These are phyloP conservation scores for Xylariaceae sp. DNA, from an alignment of 2,329 filamentous ascomycete genomes.

Conservation along the genomic window DNA sequence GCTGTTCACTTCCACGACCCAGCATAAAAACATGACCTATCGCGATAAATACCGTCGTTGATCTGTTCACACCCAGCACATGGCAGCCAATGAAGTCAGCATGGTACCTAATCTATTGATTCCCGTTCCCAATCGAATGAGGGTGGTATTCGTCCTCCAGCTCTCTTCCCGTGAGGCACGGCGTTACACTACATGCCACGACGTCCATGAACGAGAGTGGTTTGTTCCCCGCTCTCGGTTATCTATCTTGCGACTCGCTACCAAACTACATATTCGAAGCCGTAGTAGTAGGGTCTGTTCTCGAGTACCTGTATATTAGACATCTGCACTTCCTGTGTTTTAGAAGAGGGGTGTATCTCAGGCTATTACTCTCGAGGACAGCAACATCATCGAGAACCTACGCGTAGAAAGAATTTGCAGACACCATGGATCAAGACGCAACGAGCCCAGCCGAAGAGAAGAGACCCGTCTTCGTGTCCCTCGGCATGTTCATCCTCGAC, in stretches of 20 bases:
- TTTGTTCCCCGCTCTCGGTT: not conserved
- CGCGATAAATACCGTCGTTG: not conserved
- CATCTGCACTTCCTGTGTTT: not conserved
- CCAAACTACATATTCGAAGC: not conserved
- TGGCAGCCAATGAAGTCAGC: not conserved
- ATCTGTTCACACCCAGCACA: not conserved
- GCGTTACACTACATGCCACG: not conserved
- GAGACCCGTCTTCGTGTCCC: conserved; percentile 8
- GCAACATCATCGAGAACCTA: not conserved
- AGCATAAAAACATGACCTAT: not conserved
- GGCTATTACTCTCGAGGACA: not conserved
- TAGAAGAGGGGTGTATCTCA: not conserved
- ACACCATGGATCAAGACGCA: not conserved
- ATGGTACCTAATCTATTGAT: not conserved
- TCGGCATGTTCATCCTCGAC: conserved; percentile 16
- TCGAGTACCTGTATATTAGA: not conserved
- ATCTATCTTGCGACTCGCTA: not conserved
- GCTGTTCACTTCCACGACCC: not conserved
- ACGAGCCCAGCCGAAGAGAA: not conserved
- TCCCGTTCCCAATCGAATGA: not conserved
- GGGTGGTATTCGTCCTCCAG: not conserved
- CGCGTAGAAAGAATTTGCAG: not conserved
- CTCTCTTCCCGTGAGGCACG: not conserved
- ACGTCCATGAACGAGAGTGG: not conserved
- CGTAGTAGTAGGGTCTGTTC: not conserved